Percentiles rank a stretch among this genome's conserved stretches.
Conservation (phyloP, 805 yeast genomes). For the Pichia ethanolica region DNA sequence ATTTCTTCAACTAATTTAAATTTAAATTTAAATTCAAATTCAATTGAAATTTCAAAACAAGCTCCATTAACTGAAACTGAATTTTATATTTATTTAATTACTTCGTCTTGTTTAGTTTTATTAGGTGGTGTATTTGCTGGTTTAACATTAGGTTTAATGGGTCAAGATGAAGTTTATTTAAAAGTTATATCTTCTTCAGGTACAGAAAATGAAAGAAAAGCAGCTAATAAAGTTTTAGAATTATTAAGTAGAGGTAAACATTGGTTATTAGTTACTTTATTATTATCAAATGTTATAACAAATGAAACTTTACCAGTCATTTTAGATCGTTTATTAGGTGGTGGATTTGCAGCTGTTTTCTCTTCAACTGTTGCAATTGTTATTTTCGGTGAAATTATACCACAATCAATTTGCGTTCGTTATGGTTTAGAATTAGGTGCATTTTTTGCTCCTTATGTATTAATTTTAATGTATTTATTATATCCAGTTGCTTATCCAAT, state of each 20-base stretch:
- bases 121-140: slow-evolving; percentile 92
- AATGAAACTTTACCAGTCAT: slow-evolving; percentile 94
- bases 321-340: slow-evolving; percentile 86
- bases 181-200: slow-evolving; percentile 90
- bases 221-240: slow-evolving; percentile 64
- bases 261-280: slow-evolving; percentile 88
- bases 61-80: slow-evolving; percentile 25
- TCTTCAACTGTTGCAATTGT: slow-evolving; percentile 90
- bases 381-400: slow-evolving; percentile 92
- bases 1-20: background rate
- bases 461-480: slow-evolving; percentile 76
- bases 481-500: slow-evolving; percentile 92
- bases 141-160: slow-evolving; percentile 92
- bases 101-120: slow-evolving; percentile 56
- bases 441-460: slow-evolving; percentile 81
- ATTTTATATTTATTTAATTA: slow-evolving; percentile 40
- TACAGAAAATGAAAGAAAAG: slow-evolving; percentile 53
- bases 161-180: slow-evolving; percentile 92
- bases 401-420: slow-evolving; percentile 88
- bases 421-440: slow-evolving; percentile 92
- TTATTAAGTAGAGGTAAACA: slow-evolving; percentile 83
- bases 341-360: slow-evolving; percentile 96
- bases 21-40: background rate
- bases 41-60: slow-evolving; percentile 6
- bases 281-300: slow-evolving; percentile 82